A percentile compares a stretch with the other conserved stretches of the same genome.
Conservation (phyloP, 352 stramenopile genomes). For the Globisporangium apiculatum region DNA sequence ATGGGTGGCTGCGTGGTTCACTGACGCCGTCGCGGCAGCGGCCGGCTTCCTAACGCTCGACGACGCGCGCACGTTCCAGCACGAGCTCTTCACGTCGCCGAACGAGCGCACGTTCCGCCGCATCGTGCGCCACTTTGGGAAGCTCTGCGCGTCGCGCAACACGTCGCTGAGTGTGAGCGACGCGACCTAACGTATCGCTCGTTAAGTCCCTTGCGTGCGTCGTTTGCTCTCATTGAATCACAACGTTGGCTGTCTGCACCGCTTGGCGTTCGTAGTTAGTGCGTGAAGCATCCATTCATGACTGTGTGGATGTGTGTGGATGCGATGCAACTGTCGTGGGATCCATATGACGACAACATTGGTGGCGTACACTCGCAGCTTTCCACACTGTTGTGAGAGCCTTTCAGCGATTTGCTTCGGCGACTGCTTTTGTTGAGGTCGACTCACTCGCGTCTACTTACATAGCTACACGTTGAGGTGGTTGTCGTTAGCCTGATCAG, state of each 20-base stretch:
- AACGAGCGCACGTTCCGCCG: slow-evolving; percentile 73
- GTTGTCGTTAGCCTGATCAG: neutral
- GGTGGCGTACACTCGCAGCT: neutral
- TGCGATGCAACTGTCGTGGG: no score
- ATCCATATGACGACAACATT: no score
- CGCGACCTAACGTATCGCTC: neutral
- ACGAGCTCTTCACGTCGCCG: slow-evolving; percentile 47
- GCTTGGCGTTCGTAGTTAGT: no score
- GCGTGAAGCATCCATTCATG: no score
- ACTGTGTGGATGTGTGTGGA: no score
- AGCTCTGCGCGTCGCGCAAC: slow-evolving; percentile 74
- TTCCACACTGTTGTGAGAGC: neutral
- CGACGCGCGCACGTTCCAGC: slow-evolving; percentile 58
- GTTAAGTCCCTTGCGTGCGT: no score
- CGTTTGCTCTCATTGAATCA: no score
- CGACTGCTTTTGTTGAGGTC: no score
- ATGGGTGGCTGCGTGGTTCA: slow-evolving; percentile 62
- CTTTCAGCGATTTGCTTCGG: no score
- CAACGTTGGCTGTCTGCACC: no score
- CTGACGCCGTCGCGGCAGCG: slow-evolving; percentile 29
- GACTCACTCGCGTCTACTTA: no score
- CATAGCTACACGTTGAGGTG: no score
- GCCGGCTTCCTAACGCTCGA: slow-evolving; percentile 54
- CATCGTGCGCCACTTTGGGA: slow-evolving; percentile 70
- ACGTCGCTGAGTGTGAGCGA: slow-evolving; percentile 25